Percentiles rank a stretch among this genome's conserved stretches.
Evolutionary conservation across 495 filamentous ascomycete species (phyloP).

Genomic region (Hypomontagnella monticulosa): DNA sequence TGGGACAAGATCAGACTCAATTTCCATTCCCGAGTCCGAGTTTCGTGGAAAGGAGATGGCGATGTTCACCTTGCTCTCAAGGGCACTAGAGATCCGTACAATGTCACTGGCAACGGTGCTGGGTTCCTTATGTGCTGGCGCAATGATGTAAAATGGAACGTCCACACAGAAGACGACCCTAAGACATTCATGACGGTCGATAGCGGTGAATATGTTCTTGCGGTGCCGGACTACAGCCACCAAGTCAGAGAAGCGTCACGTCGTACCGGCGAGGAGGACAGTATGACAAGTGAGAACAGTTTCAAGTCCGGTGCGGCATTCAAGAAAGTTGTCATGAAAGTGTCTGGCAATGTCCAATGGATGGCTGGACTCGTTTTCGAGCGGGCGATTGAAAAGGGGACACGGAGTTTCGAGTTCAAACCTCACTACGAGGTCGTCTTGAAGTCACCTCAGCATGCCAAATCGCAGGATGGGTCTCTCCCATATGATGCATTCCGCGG

Average conservation of each 20-base stretch:
- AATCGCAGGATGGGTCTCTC: conserved; percentile 57
- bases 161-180: conserved; percentile 83
- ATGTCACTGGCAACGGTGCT: conserved; percentile 89
- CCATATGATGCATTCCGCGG: conserved; percentile 91
- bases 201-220: conserved; percentile 91
- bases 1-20: conserved; percentile 98
- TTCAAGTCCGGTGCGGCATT: conserved; percentile 81
- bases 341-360: conserved; percentile 94
- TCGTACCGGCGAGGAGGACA: conserved; percentile 68
- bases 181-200: conserved; percentile 94
- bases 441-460: conserved; percentile 78
- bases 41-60: conserved; percentile 92
- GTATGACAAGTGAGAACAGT: conserved; percentile 68
- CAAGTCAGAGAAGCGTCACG: conserved; percentile 77
- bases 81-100: conserved; percentile 91
- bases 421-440: conserved; percentile 93
- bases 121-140: conserved; percentile 99
- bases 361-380: conserved; percentile 92
- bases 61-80: conserved; percentile 96
- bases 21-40: conserved; percentile 90
- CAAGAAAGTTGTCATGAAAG: conserved; percentile 98
- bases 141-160: conserved; percentile 85
- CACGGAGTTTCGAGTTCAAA: conserved; percentile 84
- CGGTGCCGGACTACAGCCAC: conserved; percentile 90
- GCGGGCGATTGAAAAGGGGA: conserved; percentile 69